phyloP scores from a whole-genome alignment of 805 yeast species.

The Yarrowia yakushimensis region DNA sequence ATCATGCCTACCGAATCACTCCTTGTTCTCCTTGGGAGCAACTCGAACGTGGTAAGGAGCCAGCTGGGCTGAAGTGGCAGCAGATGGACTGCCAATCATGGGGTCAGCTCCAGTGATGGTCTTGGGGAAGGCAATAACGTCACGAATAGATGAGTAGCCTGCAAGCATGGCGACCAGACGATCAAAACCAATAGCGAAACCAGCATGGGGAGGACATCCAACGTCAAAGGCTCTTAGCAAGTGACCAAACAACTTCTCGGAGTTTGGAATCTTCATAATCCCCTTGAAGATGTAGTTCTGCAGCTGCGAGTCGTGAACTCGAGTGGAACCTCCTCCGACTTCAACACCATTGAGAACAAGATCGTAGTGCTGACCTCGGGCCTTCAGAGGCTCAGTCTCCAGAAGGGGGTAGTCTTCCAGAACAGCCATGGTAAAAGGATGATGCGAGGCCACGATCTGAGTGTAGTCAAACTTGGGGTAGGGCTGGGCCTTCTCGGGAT shows the following conservation, averaged over 20 bases:
- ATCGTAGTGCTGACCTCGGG: constrained; percentile 90
- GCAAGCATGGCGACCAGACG: constrained; percentile 85
- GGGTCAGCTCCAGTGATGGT: constrained; percentile 83
- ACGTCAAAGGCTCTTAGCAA: constrained; percentile 71
- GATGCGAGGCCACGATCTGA: constrained; percentile 73
- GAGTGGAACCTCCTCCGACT: constrained; percentile 94
- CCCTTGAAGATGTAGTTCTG: constrained; percentile 70
- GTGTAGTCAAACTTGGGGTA: constrained; percentile 61
- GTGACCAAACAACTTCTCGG: constrained; percentile 76
- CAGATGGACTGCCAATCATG: constrained; percentile 81
- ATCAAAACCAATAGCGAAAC: constrained; percentile 93
- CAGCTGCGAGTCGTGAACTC: constrained; percentile 81
- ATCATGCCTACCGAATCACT: background rate
- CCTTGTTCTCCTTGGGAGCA: constrained; percentile 6
- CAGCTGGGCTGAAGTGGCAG: constrained; percentile 51
- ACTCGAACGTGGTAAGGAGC: constrained; percentile 50
- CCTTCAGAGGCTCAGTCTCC: constrained; percentile 53
- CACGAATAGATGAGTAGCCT: constrained; percentile 76
- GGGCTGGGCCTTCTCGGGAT: constrained; percentile 32
- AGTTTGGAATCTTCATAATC: constrained; percentile 56
- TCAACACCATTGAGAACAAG: constrained; percentile 92
- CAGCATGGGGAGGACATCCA: constrained; percentile 99
- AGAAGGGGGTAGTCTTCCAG: constrained; percentile 61
- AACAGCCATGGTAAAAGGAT: constrained; percentile 94
- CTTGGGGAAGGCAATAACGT: constrained; percentile 95